Base-by-base conservation (phyloP, 345 rosid species). In the Aquilaria yunnanensis region DNA sequence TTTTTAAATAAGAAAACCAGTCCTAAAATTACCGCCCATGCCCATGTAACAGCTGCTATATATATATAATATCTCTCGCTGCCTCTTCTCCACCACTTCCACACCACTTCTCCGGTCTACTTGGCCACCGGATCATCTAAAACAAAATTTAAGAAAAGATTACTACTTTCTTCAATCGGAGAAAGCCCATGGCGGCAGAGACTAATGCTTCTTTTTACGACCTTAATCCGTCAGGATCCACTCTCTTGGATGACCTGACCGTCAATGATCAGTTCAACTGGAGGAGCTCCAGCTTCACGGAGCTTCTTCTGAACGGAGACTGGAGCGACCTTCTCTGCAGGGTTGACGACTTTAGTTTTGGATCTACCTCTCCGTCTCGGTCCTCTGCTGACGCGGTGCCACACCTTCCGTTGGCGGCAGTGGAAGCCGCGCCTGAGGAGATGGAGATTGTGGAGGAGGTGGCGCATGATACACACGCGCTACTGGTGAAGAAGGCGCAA, bases 181-280 rank as follows among this genome's bases (percentile, higher is more conserved):
- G 23, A 16, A 37, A 37, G 5, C 8, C 8, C 43, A 37, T 37
- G 43, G 43, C 43, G 2, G 8, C 43, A 37, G 43, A 37, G 8
- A 37, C 43, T 3, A 37, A 2, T 37, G 43, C 43, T 37, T 37
- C 43, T 37, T 37, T 37, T 37, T 37, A 8, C 7, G 43, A 37
- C 43, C 8, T 37, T 37, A 37, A 37, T 30, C 59, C 57, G 23
- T 11, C 32, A 34, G 31, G 16, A 3, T 34, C 23, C 6, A 51
- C n/a, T 9, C n/a, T 30, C 13, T n/a, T 9, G 12, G n/a, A 48
- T n/a, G 33, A 34, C 0, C n/a, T 47, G 7, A 34, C 6, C 14
- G 13, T 16, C 34, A 46, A 69, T 37, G 77, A 55, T 4, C 66
- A 74, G 54, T 34, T 60, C 54, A 10, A 45, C 54, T 62, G 43